phyloP scores from a whole-genome alignment of 306 rosid species.

The Dryas drummondii region DNA sequence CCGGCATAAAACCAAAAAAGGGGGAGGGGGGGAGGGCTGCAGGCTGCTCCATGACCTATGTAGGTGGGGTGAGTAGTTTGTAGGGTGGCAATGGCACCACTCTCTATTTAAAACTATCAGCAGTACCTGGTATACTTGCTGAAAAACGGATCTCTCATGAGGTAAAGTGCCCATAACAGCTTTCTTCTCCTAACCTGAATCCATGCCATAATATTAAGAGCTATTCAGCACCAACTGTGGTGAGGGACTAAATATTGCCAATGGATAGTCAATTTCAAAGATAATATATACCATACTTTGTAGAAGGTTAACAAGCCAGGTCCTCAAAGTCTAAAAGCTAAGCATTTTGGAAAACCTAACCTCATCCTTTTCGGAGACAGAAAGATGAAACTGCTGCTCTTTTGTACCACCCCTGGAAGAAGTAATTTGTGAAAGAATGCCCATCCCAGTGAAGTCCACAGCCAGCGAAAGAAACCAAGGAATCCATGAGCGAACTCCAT shows the following conservation, averaged over 20 bases:
- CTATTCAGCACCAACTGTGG: constrained; percentile 21
- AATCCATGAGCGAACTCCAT: constrained; percentile 75
- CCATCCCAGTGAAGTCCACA: constrained; percentile 54
- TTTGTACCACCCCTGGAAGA: constrained; percentile 37
- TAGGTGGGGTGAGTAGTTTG: too few species aligned
- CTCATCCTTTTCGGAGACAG: constrained; percentile 76
- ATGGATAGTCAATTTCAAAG: constrained; percentile 2
- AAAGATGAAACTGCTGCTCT: constrained; percentile 46
- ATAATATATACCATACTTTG: constrained; percentile 7
- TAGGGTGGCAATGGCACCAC: neutral
- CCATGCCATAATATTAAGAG: constrained; percentile 18
- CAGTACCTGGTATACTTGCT: constrained; percentile 73
- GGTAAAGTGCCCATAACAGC: constrained; percentile 76
- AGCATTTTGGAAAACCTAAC: constrained; percentile 44
- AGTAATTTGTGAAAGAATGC: constrained; percentile 60
- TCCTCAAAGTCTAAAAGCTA: constrained; percentile 8
- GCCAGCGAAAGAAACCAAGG: constrained; percentile 89
- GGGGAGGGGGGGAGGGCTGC: too few species aligned
- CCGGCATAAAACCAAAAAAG: too few species aligned
- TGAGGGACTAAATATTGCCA: neutral
- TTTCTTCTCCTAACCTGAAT: constrained; percentile 73
- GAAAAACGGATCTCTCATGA: constrained; percentile 98
- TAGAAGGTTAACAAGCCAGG: neutral
- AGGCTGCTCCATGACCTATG: too few species aligned
- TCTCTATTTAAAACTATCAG: neutral